These are phyloP conservation scores for Marchantia polymorpha DNA, from an alignment of 225 moss, liverwort and hornwort species.

Conservation along the genomic window DNA sequence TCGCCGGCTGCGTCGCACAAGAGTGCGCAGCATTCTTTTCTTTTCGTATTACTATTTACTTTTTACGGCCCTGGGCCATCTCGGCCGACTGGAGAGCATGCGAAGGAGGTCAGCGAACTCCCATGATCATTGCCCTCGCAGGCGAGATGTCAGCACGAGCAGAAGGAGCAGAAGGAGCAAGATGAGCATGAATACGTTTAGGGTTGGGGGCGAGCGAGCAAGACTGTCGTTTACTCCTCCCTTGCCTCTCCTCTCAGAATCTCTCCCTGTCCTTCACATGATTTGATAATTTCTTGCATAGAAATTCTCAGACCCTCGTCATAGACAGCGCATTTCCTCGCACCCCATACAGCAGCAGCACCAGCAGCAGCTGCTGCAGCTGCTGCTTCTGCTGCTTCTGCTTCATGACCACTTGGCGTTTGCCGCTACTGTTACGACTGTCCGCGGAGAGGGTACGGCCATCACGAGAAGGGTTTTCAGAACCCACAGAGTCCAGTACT, in stretches of 20 bases:
- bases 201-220: not conserved
- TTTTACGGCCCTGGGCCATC: not conserved
- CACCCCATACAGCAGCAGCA: not conserved
- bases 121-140: slow-evolving; percentile 6
- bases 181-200: not conserved
- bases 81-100: not conserved
- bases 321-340: not conserved
- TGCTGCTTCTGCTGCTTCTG: too few species aligned
- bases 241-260: slow-evolving; percentile 2
- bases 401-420: not conserved
- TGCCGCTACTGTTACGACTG: not conserved
- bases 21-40: not conserved
- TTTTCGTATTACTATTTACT: not conserved
- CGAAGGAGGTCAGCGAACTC: not conserved
- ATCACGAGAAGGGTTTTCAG: slow-evolving; percentile 11
- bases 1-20: not conserved
- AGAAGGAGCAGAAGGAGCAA: not conserved
- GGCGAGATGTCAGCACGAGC: slow-evolving; percentile 4
- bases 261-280: slow-evolving; percentile 7
- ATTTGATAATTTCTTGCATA: slow-evolving; percentile 2
- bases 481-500: too few species aligned
- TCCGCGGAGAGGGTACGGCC: slow-evolving; percentile 1
- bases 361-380: not conserved
- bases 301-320: not conserved
- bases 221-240: not conserved